Evolutionary conservation across 148 eudicot genomes (phyloP), one percentile per base, ranked within the genome.

Genomic region (Dianthus caryophyllus): DNA sequence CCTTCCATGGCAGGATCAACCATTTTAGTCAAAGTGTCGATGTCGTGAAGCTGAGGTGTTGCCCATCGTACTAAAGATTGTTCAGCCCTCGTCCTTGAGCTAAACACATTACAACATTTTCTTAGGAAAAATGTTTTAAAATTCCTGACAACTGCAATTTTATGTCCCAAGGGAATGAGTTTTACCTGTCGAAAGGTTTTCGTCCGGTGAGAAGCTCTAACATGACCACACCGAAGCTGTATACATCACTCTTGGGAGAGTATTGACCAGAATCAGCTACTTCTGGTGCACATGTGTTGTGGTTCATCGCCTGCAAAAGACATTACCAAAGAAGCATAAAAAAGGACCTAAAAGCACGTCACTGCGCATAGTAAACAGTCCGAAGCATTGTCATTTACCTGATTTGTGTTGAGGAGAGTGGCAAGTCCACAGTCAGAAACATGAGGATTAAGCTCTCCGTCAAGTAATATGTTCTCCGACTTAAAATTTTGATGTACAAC

Each of bases 31-130:
- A 91, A 75, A 65, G 96, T 84, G 69, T 91, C 97, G 43, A 88
- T 88, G 72, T 91, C 97, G 72, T 91, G 97, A 62, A 91, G 93
- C 84, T 91, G 97, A 71, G 97, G 97, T 41, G 97, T 87, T 16
- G 97, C 97, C 97, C 97, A 91, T 48, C 93, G 80, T 66, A 91
- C 90, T 81, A 91, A 75, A 44, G 90, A 86, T 57, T 88, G 97
- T 67, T 91, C 97, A 33, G 84, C 65, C 80, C 96, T 79, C 25
- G 82, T 63, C 65, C 88, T 83, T 65, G 90, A 80, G 81, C 97
- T 91, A 84, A 7, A 63, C n/a, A 44, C n/a, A 66, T 53, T 60
- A 53, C 41, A 44, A 47, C 48, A 24, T 21, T 30, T 22, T 22
- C 17, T 41, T 17, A 50, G 25, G 14, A 44, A 21, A n/a, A 7